A percentile compares a stretch with the other conserved stretches of the same genome.
phyloP scores from a whole-genome alignment of 148 eudicot species.

The Fagopyrum esculentum region DNA sequence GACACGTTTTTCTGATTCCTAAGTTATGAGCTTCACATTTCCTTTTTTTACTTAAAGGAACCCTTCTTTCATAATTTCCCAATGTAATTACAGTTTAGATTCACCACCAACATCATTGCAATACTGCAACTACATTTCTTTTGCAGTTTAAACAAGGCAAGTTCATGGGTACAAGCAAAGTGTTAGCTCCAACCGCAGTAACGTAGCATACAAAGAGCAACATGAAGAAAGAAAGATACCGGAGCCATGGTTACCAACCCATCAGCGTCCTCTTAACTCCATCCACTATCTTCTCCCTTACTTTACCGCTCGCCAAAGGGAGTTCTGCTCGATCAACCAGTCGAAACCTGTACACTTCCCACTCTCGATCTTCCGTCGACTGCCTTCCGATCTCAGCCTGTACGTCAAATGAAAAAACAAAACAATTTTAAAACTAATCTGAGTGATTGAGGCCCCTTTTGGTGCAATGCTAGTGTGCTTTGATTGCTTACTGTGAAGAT shows the following conservation, averaged over 20 bases:
- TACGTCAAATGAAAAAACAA: neutral
- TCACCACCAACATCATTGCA: neutral
- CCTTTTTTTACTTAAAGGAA: neutral
- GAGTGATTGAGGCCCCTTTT: neutral
- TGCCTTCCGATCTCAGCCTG: slow-evolving; percentile 87
- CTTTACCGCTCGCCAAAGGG: slow-evolving; percentile 32
- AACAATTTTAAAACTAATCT: neutral
- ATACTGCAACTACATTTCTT: neutral
- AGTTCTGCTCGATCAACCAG: slow-evolving; percentile 51
- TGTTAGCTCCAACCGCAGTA: neutral
- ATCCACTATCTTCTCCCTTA: slow-evolving; percentile 63
- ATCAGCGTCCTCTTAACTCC: slow-evolving; percentile 66
- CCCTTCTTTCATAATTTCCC: neutral
- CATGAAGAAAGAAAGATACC: neutral
- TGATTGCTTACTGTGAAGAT: slow-evolving; percentile 63
- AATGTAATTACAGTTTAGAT: neutral
- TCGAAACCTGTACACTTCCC: slow-evolving; percentile 88
- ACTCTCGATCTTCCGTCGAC: slow-evolving; percentile 57
- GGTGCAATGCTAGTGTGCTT: neutral
- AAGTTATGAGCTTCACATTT: neutral
- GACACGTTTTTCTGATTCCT: too few relatives aligned
- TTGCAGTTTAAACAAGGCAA: neutral
- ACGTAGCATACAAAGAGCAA: neutral
- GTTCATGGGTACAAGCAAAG: neutral
- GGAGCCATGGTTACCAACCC: slow-evolving; percentile 47